Conservation (phyloP, 495 filamentous ascomycete genomes). For the Xylaria curta region DNA sequence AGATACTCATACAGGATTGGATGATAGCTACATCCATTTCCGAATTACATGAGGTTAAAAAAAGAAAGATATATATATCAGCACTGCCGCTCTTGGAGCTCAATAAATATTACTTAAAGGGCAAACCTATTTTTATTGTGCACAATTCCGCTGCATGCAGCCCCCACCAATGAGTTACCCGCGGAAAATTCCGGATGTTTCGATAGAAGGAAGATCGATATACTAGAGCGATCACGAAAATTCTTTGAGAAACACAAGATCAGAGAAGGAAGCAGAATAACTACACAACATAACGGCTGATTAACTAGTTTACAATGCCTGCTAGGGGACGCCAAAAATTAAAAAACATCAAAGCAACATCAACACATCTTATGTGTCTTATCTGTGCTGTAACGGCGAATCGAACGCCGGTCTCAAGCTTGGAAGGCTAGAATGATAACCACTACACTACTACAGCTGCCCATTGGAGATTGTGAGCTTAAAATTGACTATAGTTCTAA, state of each 20-base stretch:
- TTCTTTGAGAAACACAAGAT: background rate
- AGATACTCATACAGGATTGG: background rate
- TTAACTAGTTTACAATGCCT: background rate
- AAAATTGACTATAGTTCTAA: background rate
- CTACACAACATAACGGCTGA: background rate
- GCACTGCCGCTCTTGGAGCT: background rate
- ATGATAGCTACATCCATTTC: background rate
- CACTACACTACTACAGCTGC: conserved; percentile 29
- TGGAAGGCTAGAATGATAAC: conserved; percentile 27
- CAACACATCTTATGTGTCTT: too few relatives aligned
- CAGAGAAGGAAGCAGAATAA: background rate
- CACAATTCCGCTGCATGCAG: background rate
- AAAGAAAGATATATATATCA: background rate
- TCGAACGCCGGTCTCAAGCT: conserved; percentile 28
- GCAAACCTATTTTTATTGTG: background rate
- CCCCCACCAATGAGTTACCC: background rate
- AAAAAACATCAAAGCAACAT: too few relatives aligned
- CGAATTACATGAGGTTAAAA: background rate
- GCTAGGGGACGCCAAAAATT: background rate
- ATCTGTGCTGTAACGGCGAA: conserved; percentile 26
- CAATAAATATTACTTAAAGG: background rate
- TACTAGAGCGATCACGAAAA: background rate
- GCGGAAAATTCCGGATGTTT: background rate
- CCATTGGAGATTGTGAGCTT: background rate
- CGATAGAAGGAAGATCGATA: background rate